Base-by-base conservation (phyloP, 2,329 filamentous ascomycete species). In the Claviceps africana region DNA sequence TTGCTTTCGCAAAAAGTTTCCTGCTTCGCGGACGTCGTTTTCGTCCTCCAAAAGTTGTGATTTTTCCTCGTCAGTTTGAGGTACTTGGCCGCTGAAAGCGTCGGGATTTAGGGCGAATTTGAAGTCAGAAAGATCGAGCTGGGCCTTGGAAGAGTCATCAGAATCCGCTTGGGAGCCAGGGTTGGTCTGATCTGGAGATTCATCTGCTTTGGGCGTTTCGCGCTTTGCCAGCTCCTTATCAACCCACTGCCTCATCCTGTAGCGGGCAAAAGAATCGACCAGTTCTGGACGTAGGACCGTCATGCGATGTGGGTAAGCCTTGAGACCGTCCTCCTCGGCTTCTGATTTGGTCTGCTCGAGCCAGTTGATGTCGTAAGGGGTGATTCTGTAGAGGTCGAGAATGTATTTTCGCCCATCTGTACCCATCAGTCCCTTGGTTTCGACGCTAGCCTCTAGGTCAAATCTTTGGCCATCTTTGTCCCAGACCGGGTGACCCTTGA, bases 321-420 rank as follows among this genome's bases (percentile, higher is more conserved):
- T 70, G 5, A 69, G 65, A 22, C 65, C 62, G 44, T 65, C 60
- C 17, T 68, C 70, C 10, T 67, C 70, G 51, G 72, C 65, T 56
- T 75, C 72, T 51, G 69, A 67, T 17, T 72, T 74, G 59, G 81
- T 75, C 65, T 91, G 83, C 59, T 98, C 91, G 60, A 95, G 77
- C 90, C 94, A 98, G 22, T 77, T 70, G 52, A 96, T 82, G 67
- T 98, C 93, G 53, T 97, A 72, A 6, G 93, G 93, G 3, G 93
- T 95, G 57, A 97, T 85, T 53, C 93, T 83, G 73, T 98, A 98
- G 51, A 98, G 73, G 62, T 98, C 93, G 49, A 98, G 79, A n/a
- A 96, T 88, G 64, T 98, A 98, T 67, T 95, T 96, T 61, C 93
- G 82, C 39, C 90, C 93, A 64, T 98, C 93, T 1, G 93, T 98